Base-by-base conservation (phyloP, 495 filamentous ascomycete species). In the Penicillium robsamsonii region DNA sequence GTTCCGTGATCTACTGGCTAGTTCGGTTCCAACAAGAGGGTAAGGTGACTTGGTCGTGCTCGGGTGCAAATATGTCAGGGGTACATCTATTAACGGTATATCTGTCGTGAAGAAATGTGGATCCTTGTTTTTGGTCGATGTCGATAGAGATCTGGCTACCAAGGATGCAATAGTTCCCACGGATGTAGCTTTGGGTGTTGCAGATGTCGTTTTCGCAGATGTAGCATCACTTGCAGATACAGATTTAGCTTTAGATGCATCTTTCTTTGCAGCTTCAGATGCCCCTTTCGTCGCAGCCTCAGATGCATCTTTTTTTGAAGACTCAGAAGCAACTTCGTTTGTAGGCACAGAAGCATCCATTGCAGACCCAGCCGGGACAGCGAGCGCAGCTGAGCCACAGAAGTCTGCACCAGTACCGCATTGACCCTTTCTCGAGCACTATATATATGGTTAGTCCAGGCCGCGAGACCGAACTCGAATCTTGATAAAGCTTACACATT, bases 401-500 rank as follows among this genome's bases (percentile, higher is more conserved):
- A 56, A 55, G 6, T 55, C 44, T 2, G 60, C 31, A 11, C 38
- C 56, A 13, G 57, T 57, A 3, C 57, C 49, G 22, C 61, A 63
- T 42, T 49, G 24, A 18, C 53, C 57, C 9, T 2, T 10, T 35
- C 4, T 33, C 4, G 43, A 40, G 18, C 61, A 63, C 61, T 60
- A 31, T 35, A 22, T 1, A 2, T 17, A 37, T 20, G n/a, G 20
- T 46, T 31, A 56, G 31, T 17, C 8, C 33, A 7, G 13, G 18
- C 17, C 5, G 1, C 7, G 11, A 17, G 15, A 24, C 17, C n/a
- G 22, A 44, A 0, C 24, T 33, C 5, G 4, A 5, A 33, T 8
- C 3, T 18, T 27, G 12, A 5, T 12, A 30, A 12, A 15, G 53
- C 62, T 51, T 49, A 65, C 59, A 54, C 56, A 65, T 51, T 65